Percentiles rank a stretch among this genome's conserved stretches.
Evolutionary conservation across 192 early-diverging fungal species (phyloP).

Genomic region (Neocallimastix lanati): DNA sequence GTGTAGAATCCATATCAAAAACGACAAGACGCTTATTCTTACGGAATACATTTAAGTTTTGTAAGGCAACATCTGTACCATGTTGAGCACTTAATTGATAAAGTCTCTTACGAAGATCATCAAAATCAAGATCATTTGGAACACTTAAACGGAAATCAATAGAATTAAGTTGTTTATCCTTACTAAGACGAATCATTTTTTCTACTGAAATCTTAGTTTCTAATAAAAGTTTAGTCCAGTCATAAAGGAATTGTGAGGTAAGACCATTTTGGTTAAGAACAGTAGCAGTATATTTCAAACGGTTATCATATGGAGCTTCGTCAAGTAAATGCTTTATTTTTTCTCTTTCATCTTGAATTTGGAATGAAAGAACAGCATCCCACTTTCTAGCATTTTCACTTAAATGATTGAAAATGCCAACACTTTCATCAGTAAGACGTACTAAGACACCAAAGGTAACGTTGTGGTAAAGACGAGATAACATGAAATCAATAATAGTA

Average conservation of each 20-base stretch:
- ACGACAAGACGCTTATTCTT: constrained; percentile 83
- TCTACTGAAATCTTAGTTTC: constrained; percentile 66
- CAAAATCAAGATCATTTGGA: constrained; percentile 41
- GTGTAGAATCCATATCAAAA: constrained; percentile 98
- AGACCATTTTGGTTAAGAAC: constrained; percentile 69
- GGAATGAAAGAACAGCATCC: constrained; percentile 70
- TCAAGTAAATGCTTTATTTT: constrained; percentile 30
- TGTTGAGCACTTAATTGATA: constrained; percentile 39
- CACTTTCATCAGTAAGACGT: constrained; percentile 46
- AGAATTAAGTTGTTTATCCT: constrained; percentile 34
- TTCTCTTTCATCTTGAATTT: constrained; percentile 40
- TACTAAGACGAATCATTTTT: constrained; percentile 45
- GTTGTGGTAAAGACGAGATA: constrained; percentile 76
- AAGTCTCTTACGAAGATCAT: constrained; percentile 45
- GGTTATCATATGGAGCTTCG: constrained; percentile 72
- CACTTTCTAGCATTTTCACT: constrained; percentile 56
- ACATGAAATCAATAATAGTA: constrained; percentile 63
- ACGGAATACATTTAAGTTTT: constrained; percentile 72
- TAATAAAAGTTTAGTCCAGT: constrained; percentile 62
- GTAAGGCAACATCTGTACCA: constrained; percentile 68
- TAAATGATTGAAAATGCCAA: constrained; percentile 60
- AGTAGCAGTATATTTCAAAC: constrained; percentile 71
- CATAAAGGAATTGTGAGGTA: constrained; percentile 51
- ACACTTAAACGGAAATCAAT: constrained; percentile 53
- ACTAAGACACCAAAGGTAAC: constrained; percentile 79